Evolutionary conservation across 1,284 basidiomycete genomes (phyloP), one percentile per base, ranked within the genome.

Genomic region (Pholiota adiposa): DNA sequence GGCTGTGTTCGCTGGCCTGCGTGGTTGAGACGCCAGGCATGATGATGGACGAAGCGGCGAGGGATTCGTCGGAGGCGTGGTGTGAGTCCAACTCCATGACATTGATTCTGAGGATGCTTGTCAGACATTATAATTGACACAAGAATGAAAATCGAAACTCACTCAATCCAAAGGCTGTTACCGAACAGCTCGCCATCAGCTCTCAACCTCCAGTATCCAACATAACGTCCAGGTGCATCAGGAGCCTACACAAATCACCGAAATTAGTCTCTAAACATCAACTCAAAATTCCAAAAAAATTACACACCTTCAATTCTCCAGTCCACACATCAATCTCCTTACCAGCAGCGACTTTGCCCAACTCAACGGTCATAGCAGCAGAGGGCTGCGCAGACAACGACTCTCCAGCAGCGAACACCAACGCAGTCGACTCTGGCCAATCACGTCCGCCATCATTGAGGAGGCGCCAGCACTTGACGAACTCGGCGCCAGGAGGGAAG

Each of bases 401-500:
- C 70, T 82, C 84, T 12, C 92, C 92, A 25, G 85, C 89, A 54
- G 89, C 84, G 66, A 88, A 92, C 12, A 83, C 79, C 27, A 93
- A 71, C 65, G 85, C 79, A 1, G 90, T 92, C 8, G 75, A 73
- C 40, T 80, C 78, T 1, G 91, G 89, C 92, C 93, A 94, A 27
- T 85, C 80, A 5, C 72, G 62, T 14, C 68, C 67, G 11, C 92
- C 87, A 61, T 81, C 80, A 67, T 94, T 94, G 43, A 78, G 66
- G 77, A 94, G 81, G 58, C 80, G 78, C 92, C 92, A 94, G 21
- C 84, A 84, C 74, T 94, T 94, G 54, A 92, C 83, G 67, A 94
- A 94, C 70, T 91, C 90, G 0, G 90, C 91, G 44, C 92, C 92
- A 5, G 92, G 87, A 44, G 91, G 89, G 67, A 94, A 89, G 36